These are phyloP conservation scores for Arabidopsis suecica DNA, from an alignment of 345 rosid genomes.

Conservation along the genomic window DNA sequence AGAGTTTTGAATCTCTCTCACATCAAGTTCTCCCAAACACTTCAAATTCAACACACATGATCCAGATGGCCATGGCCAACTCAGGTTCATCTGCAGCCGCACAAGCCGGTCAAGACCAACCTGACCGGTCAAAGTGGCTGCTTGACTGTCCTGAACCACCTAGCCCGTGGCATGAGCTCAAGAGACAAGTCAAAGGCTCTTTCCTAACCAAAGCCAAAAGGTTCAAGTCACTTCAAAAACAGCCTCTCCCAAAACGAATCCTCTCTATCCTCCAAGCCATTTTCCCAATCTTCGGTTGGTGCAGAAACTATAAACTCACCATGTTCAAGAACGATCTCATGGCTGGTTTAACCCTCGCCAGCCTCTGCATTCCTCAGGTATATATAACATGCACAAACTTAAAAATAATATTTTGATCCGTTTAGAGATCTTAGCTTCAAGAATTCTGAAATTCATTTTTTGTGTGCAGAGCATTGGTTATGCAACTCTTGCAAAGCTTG, in stretches of 20 bases:
- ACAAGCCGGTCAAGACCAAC: constrained; percentile 40
- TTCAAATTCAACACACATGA: constrained; percentile 60
- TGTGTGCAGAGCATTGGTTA: constrained; percentile 84
- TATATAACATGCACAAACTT: constrained; percentile 1
- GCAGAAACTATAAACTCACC: constrained; percentile 54
- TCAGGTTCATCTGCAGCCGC: constrained; percentile 44
- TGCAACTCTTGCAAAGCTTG: constrained; percentile 91
- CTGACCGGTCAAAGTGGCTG: constrained; percentile 67
- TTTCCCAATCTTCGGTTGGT: constrained; percentile 81
- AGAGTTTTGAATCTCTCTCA: constrained; percentile 44
- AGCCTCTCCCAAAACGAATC: constrained; percentile 42
- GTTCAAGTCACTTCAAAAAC: constrained; percentile 47
- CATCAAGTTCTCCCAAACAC: constrained; percentile 86
- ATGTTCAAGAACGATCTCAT: constrained; percentile 78
- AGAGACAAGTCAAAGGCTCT: constrained; percentile 47
- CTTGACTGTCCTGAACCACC: constrained; percentile 78
- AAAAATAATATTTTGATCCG: background rate
- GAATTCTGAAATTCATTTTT: background rate
- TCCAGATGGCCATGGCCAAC: constrained; percentile 52
- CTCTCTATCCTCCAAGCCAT: constrained; percentile 47
- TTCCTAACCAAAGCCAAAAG: constrained; percentile 45
- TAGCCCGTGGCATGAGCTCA: constrained; percentile 57
- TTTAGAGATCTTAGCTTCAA: background rate
- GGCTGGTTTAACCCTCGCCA: constrained; percentile 94
- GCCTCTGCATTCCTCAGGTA: constrained; percentile 98